Evolutionary conservation across 176 grass and related monocot genomes (phyloP).

Genomic region (Chloris gayana): DNA sequence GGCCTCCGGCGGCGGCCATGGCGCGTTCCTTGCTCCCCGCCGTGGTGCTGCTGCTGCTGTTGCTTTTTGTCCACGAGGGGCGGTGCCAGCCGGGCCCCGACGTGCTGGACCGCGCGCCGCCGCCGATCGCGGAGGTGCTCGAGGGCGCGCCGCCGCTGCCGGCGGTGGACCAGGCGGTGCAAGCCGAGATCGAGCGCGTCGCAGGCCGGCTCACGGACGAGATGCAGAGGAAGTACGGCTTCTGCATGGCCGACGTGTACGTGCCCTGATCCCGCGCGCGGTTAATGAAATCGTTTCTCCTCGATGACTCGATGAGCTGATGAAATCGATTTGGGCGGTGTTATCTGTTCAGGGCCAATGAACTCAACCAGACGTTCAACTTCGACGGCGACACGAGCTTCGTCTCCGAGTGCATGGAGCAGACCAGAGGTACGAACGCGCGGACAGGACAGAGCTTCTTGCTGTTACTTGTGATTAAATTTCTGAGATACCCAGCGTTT

Average conservation of each 20-base stretch:
- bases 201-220: constrained; percentile 7
- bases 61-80: background rate
- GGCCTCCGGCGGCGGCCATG: background rate
- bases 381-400: constrained; percentile 42
- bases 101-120: constrained; percentile 7
- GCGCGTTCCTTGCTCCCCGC: background rate
- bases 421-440: constrained; percentile 44
- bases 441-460: background rate
- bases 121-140: constrained; percentile 10
- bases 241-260: constrained; percentile 57
- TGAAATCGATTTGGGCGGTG: background rate
- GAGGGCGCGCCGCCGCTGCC: constrained; percentile 19
- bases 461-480: no score
- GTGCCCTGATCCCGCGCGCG: background rate
- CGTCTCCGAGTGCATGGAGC: constrained; percentile 42
- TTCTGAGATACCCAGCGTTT: no score
- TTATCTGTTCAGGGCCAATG: constrained; percentile 41
- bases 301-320: background rate
- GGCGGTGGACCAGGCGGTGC: background rate
- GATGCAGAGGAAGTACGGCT: constrained; percentile 43
- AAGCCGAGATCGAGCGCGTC: background rate
- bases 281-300: background rate
- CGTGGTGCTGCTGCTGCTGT: background rate
- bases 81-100: background rate
- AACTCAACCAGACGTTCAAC: constrained; percentile 61